Evolutionary conservation across 192 early-diverging fungal genomes (phyloP), one percentile per base, ranked within the genome.

Genomic region (Rhizophagus prolifer): DNA sequence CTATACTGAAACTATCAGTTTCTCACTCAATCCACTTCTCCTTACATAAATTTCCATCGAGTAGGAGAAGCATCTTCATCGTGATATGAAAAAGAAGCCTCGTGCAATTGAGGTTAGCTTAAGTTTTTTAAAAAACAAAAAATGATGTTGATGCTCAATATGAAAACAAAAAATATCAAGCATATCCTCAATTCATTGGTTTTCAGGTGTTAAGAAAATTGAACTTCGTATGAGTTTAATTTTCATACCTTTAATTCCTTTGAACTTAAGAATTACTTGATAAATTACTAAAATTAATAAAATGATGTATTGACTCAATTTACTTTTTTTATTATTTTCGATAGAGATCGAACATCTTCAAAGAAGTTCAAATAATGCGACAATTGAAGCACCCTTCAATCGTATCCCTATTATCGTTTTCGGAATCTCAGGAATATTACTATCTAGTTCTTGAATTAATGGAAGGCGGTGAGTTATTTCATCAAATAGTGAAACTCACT

Each of bases 401-500:
- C 47, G 89, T 95, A 75, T 81, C 85, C 65, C 84, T 97, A 31
- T 82, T 91, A 38, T 89, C 92, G 19, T 94, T 94, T 82, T 87
- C 89, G 77, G 94, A 93, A 81, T 92, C 90, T 50, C 84, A 88
- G 68, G 89, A 88, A 77, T 88, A 91, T 79, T 94, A 92, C 79
- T 92, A 91, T 76, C 80, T 95, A 19, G 84, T 95, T 3, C 86
- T 95, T 72, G 96, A 97, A 82, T 86, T 91, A 50, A 91, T 92
- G 50, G 84, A 89, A n/a, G 95, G 94, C 74, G 96, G 96, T 77
- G 96, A 97, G 83, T 86, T 97, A 31, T 97, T 95, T 77, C 91
- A 96, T 81, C 89, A 92, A 46, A 91, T 96, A 47, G 91, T 94
- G 60, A 87, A 91, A 78, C 81, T 94, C 34, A 94, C 93, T 10